Conservation (phyloP, 441 rosid species). For the Pelargonium australe region DNA sequence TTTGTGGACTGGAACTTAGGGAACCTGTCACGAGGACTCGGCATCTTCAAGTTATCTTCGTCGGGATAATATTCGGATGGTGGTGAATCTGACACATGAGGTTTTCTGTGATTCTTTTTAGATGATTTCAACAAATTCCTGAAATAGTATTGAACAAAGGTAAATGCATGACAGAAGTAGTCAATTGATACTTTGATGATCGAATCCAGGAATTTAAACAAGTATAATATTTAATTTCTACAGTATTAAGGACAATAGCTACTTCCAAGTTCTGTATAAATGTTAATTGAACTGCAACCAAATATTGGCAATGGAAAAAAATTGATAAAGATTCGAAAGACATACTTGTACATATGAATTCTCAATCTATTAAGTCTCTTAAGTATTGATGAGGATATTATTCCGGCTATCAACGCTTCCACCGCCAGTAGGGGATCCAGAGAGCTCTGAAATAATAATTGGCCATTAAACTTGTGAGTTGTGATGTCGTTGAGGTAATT, state of each 20-base stretch:
- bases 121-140: slow-evolving; percentile 48
- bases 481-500: not conserved
- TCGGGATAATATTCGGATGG: not conserved
- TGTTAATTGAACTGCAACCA: not conserved
- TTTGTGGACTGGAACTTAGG: not conserved
- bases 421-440: slow-evolving; percentile 68
- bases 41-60: not conserved
- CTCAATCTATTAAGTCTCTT: slow-evolving; percentile 39
- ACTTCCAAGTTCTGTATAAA: too few species aligned
- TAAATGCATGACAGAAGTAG: not conserved
- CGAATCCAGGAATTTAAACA: not conserved
- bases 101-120: slow-evolving; percentile 25
- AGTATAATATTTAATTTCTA: too few species aligned
- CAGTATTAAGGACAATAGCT: too few species aligned
- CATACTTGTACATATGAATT: slow-evolving; percentile 50
- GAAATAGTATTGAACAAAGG: slow-evolving; percentile 24
- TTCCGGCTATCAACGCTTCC: slow-evolving; percentile 48
- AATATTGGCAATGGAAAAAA: slow-evolving; percentile 7
- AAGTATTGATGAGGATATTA: slow-evolving; percentile 36
- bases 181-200: not conserved
- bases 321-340: slow-evolving; percentile 9
- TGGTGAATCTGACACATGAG: slow-evolving; percentile 36
- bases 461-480: slow-evolving; percentile 1
- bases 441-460: slow-evolving; percentile 49
- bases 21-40: not conserved